Base-by-base conservation (phyloP, 2,329 filamentous ascomycete genomes). In the Claviceps sp. region DNA sequence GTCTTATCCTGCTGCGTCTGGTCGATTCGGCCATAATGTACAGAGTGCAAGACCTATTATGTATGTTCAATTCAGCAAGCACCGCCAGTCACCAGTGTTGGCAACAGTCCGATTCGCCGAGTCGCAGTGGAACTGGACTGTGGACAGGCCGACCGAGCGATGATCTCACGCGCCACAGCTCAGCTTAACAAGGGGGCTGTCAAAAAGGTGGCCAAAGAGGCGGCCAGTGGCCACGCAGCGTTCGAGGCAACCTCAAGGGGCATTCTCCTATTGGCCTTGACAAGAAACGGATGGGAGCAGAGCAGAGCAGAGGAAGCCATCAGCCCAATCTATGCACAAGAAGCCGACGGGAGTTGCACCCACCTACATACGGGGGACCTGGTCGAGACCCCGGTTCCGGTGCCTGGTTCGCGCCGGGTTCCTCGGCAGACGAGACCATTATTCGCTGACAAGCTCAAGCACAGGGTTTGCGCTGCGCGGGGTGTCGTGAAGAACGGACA, bases 291-390 rank as follows among this genome's bases (percentile, higher is more conserved):
- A 37, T 26, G 49, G 36, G 38, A 47, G 20, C 47, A 43, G 43
- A 30, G 26, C 24, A 26, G 38, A 47, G 26, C 37, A 43, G 43
- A 30, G 30, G 14, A 52, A 36, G 53, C 50, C 50, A 47, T 43
- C 46, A 22, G 50, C 43, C 24, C 16, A 20, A 47, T n/a, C 47
- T 47, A 49, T 49, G 49, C 45, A 34, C 38, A n/a, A 34, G 14
- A 52, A 42, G 53, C 50, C 49, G 47, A 49, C 50, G 50, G 49
- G 49, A 51, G 49, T 51, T 51, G 46, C 45, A 49, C 45, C 30
- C 45, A 14, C 44, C 26, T 30, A 44, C 30, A 37, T 38, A 14
- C 41, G 46, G 41, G 44, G 42, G 41, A 49, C 45, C 40, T 40
- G 34, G 49, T 24, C 46, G 46, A 34, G 30, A 43, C 14, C 20